phyloP scores from a whole-genome alignment of 805 yeast species.

The Metahyphopichia silvanorum region DNA sequence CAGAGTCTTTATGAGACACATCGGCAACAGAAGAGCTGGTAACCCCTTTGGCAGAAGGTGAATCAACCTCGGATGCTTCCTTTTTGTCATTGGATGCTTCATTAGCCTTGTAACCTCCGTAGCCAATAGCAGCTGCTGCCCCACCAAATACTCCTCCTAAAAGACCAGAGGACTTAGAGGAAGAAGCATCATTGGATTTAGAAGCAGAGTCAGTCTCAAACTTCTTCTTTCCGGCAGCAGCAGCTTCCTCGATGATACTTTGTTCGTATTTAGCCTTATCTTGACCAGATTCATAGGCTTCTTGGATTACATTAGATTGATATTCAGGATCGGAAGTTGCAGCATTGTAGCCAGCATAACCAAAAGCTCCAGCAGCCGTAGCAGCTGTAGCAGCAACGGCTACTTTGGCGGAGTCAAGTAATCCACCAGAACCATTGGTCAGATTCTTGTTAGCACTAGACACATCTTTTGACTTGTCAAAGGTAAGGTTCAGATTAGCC shows the following conservation, averaged over 20 bases:
- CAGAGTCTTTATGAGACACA: too few species aligned
- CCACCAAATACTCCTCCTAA: slow-evolving; percentile 11
- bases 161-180: background rate
- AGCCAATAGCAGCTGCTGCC: slow-evolving; percentile 23
- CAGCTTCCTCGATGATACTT: slow-evolving; percentile 1
- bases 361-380: slow-evolving; percentile 17
- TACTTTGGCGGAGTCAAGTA: slow-evolving; percentile 12
- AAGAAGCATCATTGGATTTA: background rate
- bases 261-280: slow-evolving; percentile 1
- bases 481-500: slow-evolving; percentile 1
- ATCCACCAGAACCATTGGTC: slow-evolving; percentile 4
- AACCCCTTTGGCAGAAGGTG: background rate
- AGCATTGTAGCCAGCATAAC: slow-evolving; percentile 4
- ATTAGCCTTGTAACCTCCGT: slow-evolving; percentile 4
- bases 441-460: background rate
- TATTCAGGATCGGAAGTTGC: slow-evolving; percentile 8
- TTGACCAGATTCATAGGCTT: slow-evolving; percentile 8
- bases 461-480: background rate
- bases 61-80: background rate
- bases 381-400: slow-evolving; percentile 18
- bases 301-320: slow-evolving; percentile 6
- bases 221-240: slow-evolving; percentile 3
- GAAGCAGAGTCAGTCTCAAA: background rate
- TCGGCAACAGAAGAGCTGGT: too few species aligned
- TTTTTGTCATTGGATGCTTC: background rate